Conservation (phyloP, 495 filamentous ascomycete species). For the Rostrohypoxylon terebratum region DNA sequence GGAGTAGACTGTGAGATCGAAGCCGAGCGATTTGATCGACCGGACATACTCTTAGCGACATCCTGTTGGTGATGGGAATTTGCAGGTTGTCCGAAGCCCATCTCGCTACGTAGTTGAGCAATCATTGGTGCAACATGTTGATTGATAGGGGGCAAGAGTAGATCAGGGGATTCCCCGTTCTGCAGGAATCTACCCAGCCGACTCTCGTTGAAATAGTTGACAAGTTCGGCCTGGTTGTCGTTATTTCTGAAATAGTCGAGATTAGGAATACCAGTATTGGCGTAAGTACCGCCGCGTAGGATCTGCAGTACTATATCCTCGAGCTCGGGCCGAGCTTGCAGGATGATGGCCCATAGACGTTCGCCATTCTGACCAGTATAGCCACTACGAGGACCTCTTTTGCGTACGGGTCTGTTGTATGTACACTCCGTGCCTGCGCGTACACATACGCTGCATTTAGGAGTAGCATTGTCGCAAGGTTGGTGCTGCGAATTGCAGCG, state of each 20-base stretch:
- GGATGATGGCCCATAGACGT: constrained; percentile 49
- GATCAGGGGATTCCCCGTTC: constrained; percentile 47
- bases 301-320: constrained; percentile 49
- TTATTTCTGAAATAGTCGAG: constrained; percentile 51
- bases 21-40: constrained; percentile 26
- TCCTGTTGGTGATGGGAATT: constrained; percentile 35
- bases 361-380: constrained; percentile 53
- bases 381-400: constrained; percentile 50
- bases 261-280: constrained; percentile 45
- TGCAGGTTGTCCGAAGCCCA: constrained; percentile 31
- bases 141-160: constrained; percentile 43
- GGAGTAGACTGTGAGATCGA: constrained; percentile 21
- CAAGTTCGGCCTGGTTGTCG: constrained; percentile 49
- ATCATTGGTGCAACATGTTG: constrained; percentile 41
- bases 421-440: constrained; percentile 51
- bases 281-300: constrained; percentile 44
- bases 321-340: constrained; percentile 47
- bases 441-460: constrained; percentile 51
- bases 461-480: constrained; percentile 49
- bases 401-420: constrained; percentile 49
- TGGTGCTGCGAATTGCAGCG: constrained; percentile 52
- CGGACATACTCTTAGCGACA: constrained; percentile 15
- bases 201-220: constrained; percentile 49
- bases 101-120: constrained; percentile 36
- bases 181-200: constrained; percentile 47